Percentiles rank a stretch among this genome's conserved stretches.
phyloP scores from a whole-genome alignment of 2,329 filamentous ascomycete genomes.

The Phialophora chinensis region DNA sequence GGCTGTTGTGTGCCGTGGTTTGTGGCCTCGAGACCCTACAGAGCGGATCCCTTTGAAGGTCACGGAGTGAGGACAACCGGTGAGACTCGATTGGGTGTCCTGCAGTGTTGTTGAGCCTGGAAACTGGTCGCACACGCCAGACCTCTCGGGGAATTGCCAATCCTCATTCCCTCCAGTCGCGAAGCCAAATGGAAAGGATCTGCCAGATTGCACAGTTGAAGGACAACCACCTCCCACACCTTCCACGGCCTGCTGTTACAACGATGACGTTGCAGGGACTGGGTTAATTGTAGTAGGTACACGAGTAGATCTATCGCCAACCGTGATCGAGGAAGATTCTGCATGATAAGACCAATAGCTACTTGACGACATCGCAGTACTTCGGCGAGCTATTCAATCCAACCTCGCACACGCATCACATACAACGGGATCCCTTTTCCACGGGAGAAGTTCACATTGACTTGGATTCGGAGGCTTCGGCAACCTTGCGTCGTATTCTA shows the following conservation, averaged over 20 bases:
- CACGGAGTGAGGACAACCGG: conserved; percentile 4
- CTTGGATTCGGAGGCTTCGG: not conserved
- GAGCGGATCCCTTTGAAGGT: not conserved
- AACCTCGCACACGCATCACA: not conserved
- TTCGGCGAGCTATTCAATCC: not conserved
- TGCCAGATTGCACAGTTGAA: not conserved
- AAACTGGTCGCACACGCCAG: not conserved
- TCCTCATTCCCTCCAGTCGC: not conserved
- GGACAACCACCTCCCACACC: not conserved
- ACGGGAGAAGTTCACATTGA: not conserved
- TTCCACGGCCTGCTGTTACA: not conserved
- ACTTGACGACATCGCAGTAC: not conserved
- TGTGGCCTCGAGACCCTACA: not conserved
- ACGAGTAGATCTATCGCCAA: not conserved
- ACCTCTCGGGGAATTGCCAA: not conserved
- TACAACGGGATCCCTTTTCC: not conserved
- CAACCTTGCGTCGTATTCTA: not conserved
- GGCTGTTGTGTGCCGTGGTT: not conserved
- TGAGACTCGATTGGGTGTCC: not conserved
- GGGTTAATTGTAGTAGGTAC: not conserved
- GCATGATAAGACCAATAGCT: not conserved
- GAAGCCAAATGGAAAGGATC: not conserved
- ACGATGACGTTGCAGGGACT: not conserved
- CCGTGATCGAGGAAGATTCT: not conserved
- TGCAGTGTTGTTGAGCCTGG: not conserved